phyloP scores from a whole-genome alignment of 371 early-diverging fungal species.

The Mortierella sp. region DNA sequence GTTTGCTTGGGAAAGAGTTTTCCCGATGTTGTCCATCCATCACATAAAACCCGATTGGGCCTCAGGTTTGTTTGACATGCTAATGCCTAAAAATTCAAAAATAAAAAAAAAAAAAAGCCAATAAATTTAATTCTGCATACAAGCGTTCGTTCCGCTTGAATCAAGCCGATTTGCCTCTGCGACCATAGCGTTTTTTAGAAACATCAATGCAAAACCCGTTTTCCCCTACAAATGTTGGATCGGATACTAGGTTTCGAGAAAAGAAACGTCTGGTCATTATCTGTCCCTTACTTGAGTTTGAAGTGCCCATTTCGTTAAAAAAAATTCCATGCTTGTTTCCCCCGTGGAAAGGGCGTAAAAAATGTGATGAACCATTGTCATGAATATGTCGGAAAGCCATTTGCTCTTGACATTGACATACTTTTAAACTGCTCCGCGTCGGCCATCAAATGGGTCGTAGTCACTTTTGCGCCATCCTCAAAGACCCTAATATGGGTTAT shows the following conservation, averaged over 20 bases:
- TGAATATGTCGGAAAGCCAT: conserved; percentile 61
- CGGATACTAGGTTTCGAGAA: conserved; percentile 62
- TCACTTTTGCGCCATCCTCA: conserved; percentile 55
- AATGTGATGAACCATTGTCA: conserved; percentile 57
- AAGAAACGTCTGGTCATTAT: conserved; percentile 51
- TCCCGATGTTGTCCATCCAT: conserved; percentile 69
- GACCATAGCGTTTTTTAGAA: conserved; percentile 56
- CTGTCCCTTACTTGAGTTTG: conserved; percentile 63
- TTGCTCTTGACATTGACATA: conserved; percentile 32
- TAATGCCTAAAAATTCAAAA: conserved; percentile 51
- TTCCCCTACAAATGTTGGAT: conserved; percentile 65
- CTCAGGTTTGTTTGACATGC: conserved; percentile 63
- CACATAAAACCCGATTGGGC: conserved; percentile 64
- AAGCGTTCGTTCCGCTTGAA: not conserved
- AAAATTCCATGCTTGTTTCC: too few species aligned
- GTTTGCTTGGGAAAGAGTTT: conserved; percentile 60
- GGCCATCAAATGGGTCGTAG: conserved; percentile 63
- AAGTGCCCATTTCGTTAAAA: conserved; percentile 25
- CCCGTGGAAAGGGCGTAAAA: conserved; percentile 22
- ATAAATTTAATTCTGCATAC: not conserved
- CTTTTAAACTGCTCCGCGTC: conserved; percentile 41
- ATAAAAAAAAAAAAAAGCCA: not conserved
- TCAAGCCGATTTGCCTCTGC: not conserved
- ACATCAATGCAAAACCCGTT: conserved; percentile 59
- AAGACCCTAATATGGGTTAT: conserved; percentile 46